Percentiles rank a stretch among this genome's conserved stretches.
Conservation (phyloP, 805 yeast genomes). For the Wickerhamomyces bisporus region DNA sequence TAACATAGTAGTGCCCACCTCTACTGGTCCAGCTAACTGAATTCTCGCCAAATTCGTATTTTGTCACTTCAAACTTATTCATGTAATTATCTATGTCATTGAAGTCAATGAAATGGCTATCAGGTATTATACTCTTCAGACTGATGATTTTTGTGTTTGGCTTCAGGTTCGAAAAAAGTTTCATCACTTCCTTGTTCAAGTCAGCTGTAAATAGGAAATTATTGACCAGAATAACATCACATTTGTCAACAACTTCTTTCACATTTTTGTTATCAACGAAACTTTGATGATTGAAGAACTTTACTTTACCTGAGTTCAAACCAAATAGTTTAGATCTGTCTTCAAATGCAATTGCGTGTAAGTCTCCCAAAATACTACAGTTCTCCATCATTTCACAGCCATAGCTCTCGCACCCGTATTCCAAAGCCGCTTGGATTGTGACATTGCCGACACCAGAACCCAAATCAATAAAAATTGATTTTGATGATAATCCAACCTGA, state of each 20-base stretch:
- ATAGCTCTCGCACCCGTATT: slow-evolving; percentile 76
- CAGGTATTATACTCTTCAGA: slow-evolving; percentile 73
- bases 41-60: slow-evolving; percentile 56
- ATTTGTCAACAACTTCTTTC: slow-evolving; percentile 43
- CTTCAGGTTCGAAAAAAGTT: slow-evolving; percentile 55
- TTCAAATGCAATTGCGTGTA: slow-evolving; percentile 54
- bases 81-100: slow-evolving; percentile 52
- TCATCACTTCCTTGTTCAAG: slow-evolving; percentile 62
- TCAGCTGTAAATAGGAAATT: slow-evolving; percentile 80
- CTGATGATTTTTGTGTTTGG: slow-evolving; percentile 78
- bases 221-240: slow-evolving; percentile 74
- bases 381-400: slow-evolving; percentile 89
- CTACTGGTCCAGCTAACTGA: slow-evolving; percentile 87
- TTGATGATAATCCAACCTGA: slow-evolving; percentile 49
- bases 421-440: slow-evolving; percentile 82
- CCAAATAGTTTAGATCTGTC: slow-evolving; percentile 63
- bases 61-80: slow-evolving; percentile 59
- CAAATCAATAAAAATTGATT: slow-evolving; percentile 69
- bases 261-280: slow-evolving; percentile 66
- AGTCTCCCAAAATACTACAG: slow-evolving; percentile 63
- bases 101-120: slow-evolving; percentile 57
- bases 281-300: slow-evolving; percentile 60
- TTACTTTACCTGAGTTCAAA: slow-evolving; percentile 47
- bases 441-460: slow-evolving; percentile 97
- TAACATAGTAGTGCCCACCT: slow-evolving; percentile 72